Evolutionary conservation across 495 filamentous ascomycete genomes (phyloP), one percentile per base, ranked within the genome.

Genomic region (Hypoxylon crocopeplum): DNA sequence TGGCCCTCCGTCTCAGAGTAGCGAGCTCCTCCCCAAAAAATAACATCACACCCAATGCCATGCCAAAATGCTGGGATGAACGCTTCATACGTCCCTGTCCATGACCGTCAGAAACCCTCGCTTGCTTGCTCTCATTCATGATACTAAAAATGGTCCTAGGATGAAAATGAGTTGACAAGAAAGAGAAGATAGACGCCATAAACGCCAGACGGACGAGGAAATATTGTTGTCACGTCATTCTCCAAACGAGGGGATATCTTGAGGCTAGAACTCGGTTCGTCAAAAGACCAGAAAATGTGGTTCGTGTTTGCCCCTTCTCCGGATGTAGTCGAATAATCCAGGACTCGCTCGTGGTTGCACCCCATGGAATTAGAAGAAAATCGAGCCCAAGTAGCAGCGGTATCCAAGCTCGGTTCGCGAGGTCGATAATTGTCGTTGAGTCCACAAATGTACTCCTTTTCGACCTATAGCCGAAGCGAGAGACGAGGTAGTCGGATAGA

Each of bases 161-260:
- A 54, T 64, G 37, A 56, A 56, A 41, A 42, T n/a, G 29, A 47
- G 24, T 17, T 30, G 25, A 21, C 16, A 44, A 54, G 48, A 60
- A 60, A 54, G 37, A 27, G 38, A 54, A 46, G 22, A 40, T 40
- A 20, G 62, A 65, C 62, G 62, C 62, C 62, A 54, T 56, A 32
- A 65, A 65, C 62, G 62, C 62, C 62, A 21, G 56, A 61, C 56
- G 56, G 62, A 61, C 62, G 40, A 41, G 19, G 27, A 19, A 56
- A 56, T 39, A 11, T 21, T 29, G 30, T 40, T 33, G 56, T 56
- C 50, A 16, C 39, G 46, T 56, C 53, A 51, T 63, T 40, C 40
- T 58, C 40, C 45, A 60, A 65, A 65, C 62, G 62, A 65, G 62
- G 41, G 62, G 49, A 65, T 65, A 65, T 65, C 49, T 64, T 61